These are phyloP conservation scores for Botryosphaeria dothidea DNA, from an alignment of 2,329 filamentous ascomycete genomes.

Conservation along the genomic window DNA sequence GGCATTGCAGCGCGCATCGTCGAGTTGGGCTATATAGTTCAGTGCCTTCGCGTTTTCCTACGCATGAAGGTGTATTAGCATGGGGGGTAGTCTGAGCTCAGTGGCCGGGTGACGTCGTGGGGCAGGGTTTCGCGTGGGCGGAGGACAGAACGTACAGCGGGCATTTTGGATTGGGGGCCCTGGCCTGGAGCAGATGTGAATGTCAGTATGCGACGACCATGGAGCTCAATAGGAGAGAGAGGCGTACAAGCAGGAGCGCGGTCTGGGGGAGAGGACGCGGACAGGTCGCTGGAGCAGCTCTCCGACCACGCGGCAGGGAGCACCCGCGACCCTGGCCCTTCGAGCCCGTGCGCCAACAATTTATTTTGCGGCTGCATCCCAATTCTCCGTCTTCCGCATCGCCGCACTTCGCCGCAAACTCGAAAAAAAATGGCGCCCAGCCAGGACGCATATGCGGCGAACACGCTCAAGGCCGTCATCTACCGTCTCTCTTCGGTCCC, in stretches of 20 bases:
- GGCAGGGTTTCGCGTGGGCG: conserved; percentile 4
- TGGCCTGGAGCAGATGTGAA: background rate
- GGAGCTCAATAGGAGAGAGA: background rate
- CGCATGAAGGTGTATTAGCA: conserved; percentile 20
- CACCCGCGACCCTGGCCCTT: conserved; percentile 2
- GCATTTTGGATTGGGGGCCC: conserved; percentile 9
- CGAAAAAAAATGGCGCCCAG: conserved; percentile 10
- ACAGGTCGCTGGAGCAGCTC: conserved; percentile 3
- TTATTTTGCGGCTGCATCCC: conserved; percentile 8
- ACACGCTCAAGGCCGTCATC: conserved; percentile 50
- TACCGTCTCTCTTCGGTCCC: conserved; percentile 71
- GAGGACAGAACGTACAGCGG: conserved; percentile 9
- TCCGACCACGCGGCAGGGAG: conserved; percentile 18
- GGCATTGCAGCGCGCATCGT: conserved; percentile 83
- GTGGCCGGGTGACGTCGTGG: conserved; percentile 18
- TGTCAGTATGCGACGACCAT: background rate
- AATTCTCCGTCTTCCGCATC: background rate
- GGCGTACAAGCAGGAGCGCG: conserved; percentile 14
- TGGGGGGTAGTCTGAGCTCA: conserved; percentile 1
- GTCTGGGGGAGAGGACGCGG: conserved; percentile 8
- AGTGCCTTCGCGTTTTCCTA: conserved; percentile 71
- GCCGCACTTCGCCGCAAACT: background rate
- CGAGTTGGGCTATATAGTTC: conserved; percentile 79
- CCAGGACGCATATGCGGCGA: conserved; percentile 2
- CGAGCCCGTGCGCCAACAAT: conserved; percentile 9